Evolutionary conservation across 176 grass and related monocot genomes (phyloP).

Genomic region (bread wheat (Triticum aestivum)): IWGSC_CS_RefSeq_v2.1 NC_057797.1:619033594-619034093

Average conservation of each 20-base stretch:
- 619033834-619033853: slow-evolving; percentile 78
- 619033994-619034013: slow-evolving; percentile 93
- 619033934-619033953: slow-evolving; percentile 53
- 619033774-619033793: slow-evolving; percentile 78
- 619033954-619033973: slow-evolving; percentile 81
- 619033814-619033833: slow-evolving; percentile 84
- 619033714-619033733: slow-evolving; percentile 74
- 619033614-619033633: slow-evolving; percentile 82
- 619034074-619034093: slow-evolving; percentile 80
- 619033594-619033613: slow-evolving; percentile 80
- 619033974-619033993: slow-evolving; percentile 77
- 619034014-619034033: slow-evolving; percentile 57
- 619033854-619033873: slow-evolving; percentile 61
- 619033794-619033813: slow-evolving; percentile 87
- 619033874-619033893: neutral
- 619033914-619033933: slow-evolving; percentile 9
- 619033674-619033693: slow-evolving; percentile 51
- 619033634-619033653: slow-evolving; percentile 77
- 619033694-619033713: slow-evolving; percentile 57
- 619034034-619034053: slow-evolving; percentile 90
- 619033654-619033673: slow-evolving; percentile 83
- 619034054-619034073: slow-evolving; percentile 81
- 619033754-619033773: slow-evolving; percentile 59
- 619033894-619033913: neutral
- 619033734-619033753: slow-evolving; percentile 82